Evolutionary conservation across 371 early-diverging fungal species (phyloP), one percentile per base, ranked within the genome.

Genomic region (Rhizopus stolonifer): DNA sequence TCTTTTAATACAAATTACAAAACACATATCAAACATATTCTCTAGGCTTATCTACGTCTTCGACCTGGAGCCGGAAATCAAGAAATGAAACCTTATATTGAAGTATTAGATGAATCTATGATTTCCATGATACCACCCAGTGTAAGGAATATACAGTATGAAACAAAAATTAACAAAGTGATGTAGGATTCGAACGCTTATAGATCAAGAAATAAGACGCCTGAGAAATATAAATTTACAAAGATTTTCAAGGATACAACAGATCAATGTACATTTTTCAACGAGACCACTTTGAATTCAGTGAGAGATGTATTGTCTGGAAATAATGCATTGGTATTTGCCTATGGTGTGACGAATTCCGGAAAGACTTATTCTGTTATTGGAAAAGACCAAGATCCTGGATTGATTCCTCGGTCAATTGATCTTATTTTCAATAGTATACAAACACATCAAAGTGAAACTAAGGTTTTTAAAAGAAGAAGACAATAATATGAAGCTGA

Each of bases 361-460:
- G 94, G 94, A 15, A 94, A 95, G 58, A 91, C 93, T 0, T 86
- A 81, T 44, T 76, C 86, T 0, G 74, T 87, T 18, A 82, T 85
- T 63, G 90, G 88, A 0, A 81, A 72, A 2, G 47, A 56, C 22
- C 52, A 64, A 13, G 65, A 74, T 11, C 72, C 81, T 1, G 89
- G 90, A 1, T 46, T 90, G 18, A 52, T 90, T 2, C 85, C 87
- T 14, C 69, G 85, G 9, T 69, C 87, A 1, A 40, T 90, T 31
- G 76, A 80, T 60, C 79, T 82, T 0, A 64, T 89, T 0, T 77
- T 89, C 56, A 70, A 71, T 24, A 79, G 81, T 18, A 67, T 70
- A 3, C 42, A 69, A 5, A 53, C 53, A 13, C 61, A 55, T 9
- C 31, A 64, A 23, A 74, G 67, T 25, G 68, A 67, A 9, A 54